Conservation (phyloP, 2,329 filamentous ascomycete species). For the Huntiella decipiens region DNA sequence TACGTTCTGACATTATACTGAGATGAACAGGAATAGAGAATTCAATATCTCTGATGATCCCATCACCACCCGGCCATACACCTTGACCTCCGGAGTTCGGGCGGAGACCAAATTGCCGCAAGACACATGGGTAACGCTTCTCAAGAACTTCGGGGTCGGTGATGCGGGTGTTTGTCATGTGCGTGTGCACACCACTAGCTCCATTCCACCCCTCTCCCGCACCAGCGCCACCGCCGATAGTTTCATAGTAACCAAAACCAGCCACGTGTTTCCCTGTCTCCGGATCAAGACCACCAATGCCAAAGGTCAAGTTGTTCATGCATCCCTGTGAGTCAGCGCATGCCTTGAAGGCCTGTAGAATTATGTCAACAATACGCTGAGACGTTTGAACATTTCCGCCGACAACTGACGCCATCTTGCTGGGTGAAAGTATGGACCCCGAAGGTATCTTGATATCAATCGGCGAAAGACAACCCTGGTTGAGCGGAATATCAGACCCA, state of each 20-base stretch:
- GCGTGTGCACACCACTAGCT: conserved; percentile 25
- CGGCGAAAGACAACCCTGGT: conserved; percentile 63
- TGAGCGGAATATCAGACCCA: conserved; percentile 62
- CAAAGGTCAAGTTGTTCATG: conserved; percentile 72
- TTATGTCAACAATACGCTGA: conserved; percentile 26
- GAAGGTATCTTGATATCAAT: conserved; percentile 57
- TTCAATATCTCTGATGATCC: conserved; percentile 60
- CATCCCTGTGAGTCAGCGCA: conserved; percentile 65
- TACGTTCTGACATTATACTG: conserved; percentile 55
- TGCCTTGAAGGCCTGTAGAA: conserved; percentile 53
- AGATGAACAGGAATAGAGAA: conserved; percentile 61
- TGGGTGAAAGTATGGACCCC: conserved; percentile 55
- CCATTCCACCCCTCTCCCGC: conserved; percentile 39
- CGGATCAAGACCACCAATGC: conserved; percentile 36
- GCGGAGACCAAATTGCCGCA: conserved; percentile 51
- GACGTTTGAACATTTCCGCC: conserved; percentile 52
- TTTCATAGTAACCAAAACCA: conserved; percentile 39
- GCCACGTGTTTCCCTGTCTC: conserved; percentile 19
- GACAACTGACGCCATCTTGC: conserved; percentile 59
- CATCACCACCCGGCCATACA: conserved; percentile 50
- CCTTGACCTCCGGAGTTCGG: conserved; percentile 44
- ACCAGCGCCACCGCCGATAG: conserved; percentile 43
- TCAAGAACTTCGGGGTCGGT: conserved; percentile 31
- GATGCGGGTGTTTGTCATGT: conserved; percentile 66
- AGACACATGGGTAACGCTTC: conserved; percentile 46